These are phyloP conservation scores for Macrotyloma uniflorum DNA, from an alignment of 306 rosid genomes.

Conservation along the genomic window DNA sequence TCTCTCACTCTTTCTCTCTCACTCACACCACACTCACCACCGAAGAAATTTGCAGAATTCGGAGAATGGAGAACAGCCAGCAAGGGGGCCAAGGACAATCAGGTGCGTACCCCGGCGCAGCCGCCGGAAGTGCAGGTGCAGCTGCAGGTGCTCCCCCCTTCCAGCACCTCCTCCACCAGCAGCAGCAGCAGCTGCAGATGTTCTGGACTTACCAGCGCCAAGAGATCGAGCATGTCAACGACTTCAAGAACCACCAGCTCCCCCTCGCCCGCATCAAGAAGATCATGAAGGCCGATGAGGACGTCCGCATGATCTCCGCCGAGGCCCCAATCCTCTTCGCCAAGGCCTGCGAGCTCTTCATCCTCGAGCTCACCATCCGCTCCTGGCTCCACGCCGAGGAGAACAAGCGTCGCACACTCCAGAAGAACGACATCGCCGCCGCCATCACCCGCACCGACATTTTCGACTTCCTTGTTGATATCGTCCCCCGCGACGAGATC, in stretches of 20 bases:
- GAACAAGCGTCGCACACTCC: slow-evolving; percentile 90
- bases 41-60: neutral
- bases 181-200: slow-evolving; percentile 94
- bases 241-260: slow-evolving; percentile 98
- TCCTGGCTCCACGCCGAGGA: slow-evolving; percentile 99
- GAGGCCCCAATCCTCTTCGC: slow-evolving; percentile 93
- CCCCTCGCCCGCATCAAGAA: slow-evolving; percentile 98
- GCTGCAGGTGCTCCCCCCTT: slow-evolving; percentile 51
- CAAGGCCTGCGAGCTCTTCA: slow-evolving; percentile 98
- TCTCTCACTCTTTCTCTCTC: no score
- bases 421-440: slow-evolving; percentile 96
- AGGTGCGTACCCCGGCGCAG: neutral
- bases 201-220: slow-evolving; percentile 93
- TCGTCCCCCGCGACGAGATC: slow-evolving; percentile 95
- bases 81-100: slow-evolving; percentile 12
- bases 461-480: slow-evolving; percentile 87
- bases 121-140: neutral
- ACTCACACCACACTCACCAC: neutral
- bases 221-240: slow-evolving; percentile 90
- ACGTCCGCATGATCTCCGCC: slow-evolving; percentile 98
- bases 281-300: slow-evolving; percentile 99
- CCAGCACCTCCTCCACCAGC: slow-evolving; percentile 94
- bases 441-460: slow-evolving; percentile 92
- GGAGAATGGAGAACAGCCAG: slow-evolving; percentile 56
- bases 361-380: slow-evolving; percentile 95